phyloP scores from a whole-genome alignment of 1,139 yeast species.

The Saccharomyces hybrid region DNA sequence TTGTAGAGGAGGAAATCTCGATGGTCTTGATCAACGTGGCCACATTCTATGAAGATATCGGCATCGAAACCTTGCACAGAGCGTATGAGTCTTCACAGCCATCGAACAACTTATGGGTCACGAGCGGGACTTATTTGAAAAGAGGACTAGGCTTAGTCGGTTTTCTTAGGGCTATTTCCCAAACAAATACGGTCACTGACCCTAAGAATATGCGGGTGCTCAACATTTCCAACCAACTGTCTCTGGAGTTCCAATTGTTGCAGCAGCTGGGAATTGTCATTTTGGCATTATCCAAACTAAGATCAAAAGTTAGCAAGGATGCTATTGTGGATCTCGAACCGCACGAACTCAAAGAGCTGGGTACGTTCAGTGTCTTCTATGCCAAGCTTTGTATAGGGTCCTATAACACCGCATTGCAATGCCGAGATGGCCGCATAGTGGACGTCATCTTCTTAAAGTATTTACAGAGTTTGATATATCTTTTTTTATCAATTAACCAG shows the following conservation, averaged over 20 bases:
- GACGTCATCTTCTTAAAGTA: slow-evolving; percentile 13
- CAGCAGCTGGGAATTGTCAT: slow-evolving; percentile 27
- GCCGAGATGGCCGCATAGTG: slow-evolving; percentile 7
- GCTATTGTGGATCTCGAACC: slow-evolving; percentile 25
- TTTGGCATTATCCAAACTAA: slow-evolving; percentile 25
- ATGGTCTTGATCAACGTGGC: neutral
- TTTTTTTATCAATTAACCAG: slow-evolving; percentile 25
- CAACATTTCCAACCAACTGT: slow-evolving; percentile 7
- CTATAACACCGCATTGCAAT: slow-evolving; percentile 12
- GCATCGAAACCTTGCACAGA: neutral
- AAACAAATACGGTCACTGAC: neutral
- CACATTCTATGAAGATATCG: neutral
- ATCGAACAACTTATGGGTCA: neutral
- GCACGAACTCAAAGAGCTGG: slow-evolving; percentile 20
- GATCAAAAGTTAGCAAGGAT: slow-evolving; percentile 19
- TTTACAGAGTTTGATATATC: slow-evolving; percentile 20
- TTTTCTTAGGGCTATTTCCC: neutral
- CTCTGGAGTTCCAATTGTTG: slow-evolving; percentile 15
- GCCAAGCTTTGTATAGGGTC: slow-evolving; percentile 28
- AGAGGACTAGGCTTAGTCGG: neutral
- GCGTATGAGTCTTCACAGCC: neutral
- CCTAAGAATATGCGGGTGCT: neutral
- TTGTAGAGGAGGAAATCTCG: neutral
- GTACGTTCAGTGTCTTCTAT: slow-evolving; percentile 19
- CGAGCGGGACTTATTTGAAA: slow-evolving; percentile 1